Percentiles rank a stretch among this genome's conserved stretches.
phyloP scores from a whole-genome alignment of 176 grass and related monocot genomes.

The Rhynchospora tenuis region DNA sequence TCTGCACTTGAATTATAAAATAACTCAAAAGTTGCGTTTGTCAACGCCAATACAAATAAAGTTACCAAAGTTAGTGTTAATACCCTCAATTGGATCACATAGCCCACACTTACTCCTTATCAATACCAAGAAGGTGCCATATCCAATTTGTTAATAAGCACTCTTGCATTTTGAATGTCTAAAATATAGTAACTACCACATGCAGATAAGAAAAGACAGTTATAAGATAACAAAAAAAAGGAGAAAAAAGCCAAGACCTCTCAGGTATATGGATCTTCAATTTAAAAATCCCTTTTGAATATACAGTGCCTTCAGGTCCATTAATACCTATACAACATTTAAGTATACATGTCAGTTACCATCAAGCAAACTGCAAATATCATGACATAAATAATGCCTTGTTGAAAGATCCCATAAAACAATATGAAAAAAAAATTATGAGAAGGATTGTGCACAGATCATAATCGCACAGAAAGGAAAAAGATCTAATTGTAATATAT shows the following conservation, averaged over 20 bases:
- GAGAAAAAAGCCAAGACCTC: slow-evolving; percentile 29
- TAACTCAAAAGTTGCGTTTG: background rate
- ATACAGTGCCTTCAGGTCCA: slow-evolving; percentile 67
- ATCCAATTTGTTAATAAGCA: background rate
- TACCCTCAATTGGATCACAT: background rate
- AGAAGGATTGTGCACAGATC: background rate
- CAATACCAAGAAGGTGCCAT: background rate
- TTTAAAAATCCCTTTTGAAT: slow-evolving; percentile 66
- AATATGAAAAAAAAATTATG: background rate
- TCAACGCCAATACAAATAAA: slow-evolving; percentile 17
- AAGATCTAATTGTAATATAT: background rate
- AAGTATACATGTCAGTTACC: background rate
- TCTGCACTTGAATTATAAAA: slow-evolving; percentile 36
- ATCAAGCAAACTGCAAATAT: background rate
- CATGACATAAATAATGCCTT: background rate
- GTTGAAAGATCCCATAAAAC: background rate
- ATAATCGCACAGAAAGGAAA: too few relatives aligned
- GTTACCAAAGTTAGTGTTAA: background rate
- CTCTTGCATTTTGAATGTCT: background rate
- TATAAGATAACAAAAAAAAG: background rate
- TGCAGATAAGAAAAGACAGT: background rate
- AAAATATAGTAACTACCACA: background rate
- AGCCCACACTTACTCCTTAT: background rate
- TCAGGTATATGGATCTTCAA: slow-evolving; percentile 90
- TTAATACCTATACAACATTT: slow-evolving; percentile 38